These are phyloP conservation scores for Epichloe sylvatica DNA, from an alignment of 2,329 filamentous ascomycete species.

Conservation along the genomic window DNA sequence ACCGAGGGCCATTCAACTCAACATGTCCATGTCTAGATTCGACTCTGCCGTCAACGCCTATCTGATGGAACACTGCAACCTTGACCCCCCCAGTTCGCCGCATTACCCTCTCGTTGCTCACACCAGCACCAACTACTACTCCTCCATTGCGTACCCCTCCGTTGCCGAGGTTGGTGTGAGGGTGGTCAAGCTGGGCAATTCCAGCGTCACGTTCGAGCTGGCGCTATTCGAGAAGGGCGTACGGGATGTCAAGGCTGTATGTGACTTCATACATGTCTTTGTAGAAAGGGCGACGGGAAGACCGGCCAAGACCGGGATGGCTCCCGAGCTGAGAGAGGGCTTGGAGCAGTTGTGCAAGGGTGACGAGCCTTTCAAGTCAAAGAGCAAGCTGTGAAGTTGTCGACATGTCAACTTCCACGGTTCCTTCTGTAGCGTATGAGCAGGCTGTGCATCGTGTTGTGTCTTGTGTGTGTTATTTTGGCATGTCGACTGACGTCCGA, in stretches of 20 bases:
- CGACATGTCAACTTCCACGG: too few species aligned
- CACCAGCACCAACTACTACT: slow-evolving; percentile 74
- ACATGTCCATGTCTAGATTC: slow-evolving; percentile 36
- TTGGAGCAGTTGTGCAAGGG: slow-evolving; percentile 21
- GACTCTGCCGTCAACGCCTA: slow-evolving; percentile 86
- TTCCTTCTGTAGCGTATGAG: too few species aligned
- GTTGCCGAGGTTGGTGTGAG: slow-evolving; percentile 69
- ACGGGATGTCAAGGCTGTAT: slow-evolving; percentile 66
- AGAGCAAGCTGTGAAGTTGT: neutral
- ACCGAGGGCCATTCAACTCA: neutral
- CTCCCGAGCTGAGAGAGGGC: slow-evolving; percentile 39
- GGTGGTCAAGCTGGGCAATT: slow-evolving; percentile 71
- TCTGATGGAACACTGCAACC: slow-evolving; percentile 62
- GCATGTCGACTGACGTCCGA: too few species aligned
- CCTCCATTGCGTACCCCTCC: slow-evolving; percentile 66
- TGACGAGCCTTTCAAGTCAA: neutral
- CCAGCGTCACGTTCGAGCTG: slow-evolving; percentile 81
- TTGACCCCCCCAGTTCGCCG: slow-evolving; percentile 53
- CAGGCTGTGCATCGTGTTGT: too few species aligned
- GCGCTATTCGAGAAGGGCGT: slow-evolving; percentile 67
- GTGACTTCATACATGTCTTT: slow-evolving; percentile 78
- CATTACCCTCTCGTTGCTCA: slow-evolving; percentile 78
- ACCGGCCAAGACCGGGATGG: slow-evolving; percentile 54
- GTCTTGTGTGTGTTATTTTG: too few species aligned
- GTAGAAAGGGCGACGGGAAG: slow-evolving; percentile 60